Conservation (phyloP, 805 yeast genomes). For the Hanseniaspora vineae region DNA sequence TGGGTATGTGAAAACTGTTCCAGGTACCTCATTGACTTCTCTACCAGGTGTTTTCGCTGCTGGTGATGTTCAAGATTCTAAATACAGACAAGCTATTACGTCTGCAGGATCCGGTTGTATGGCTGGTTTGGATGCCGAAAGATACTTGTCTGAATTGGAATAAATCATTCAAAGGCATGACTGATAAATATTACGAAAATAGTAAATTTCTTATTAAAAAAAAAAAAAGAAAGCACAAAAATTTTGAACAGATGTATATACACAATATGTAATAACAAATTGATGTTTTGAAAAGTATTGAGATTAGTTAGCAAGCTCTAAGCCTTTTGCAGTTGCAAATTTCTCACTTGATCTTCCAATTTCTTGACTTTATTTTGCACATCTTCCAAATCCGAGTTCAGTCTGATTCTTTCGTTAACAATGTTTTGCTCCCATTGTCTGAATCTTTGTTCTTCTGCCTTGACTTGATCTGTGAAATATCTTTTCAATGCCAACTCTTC, state of each 20-base stretch:
- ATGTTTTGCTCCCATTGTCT: slow-evolving; percentile 98
- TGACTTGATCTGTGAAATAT: slow-evolving; percentile 92
- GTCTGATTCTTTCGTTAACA: slow-evolving; percentile 85
- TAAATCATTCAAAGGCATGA: slow-evolving; percentile 8
- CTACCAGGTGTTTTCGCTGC: slow-evolving; percentile 93
- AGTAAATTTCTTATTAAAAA: no score
- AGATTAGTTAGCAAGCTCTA: no score
- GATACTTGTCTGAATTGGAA: slow-evolving; percentile 52
- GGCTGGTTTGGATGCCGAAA: slow-evolving; percentile 96
- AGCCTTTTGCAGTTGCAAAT: slow-evolving; percentile 37
- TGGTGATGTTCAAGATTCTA: slow-evolving; percentile 96
- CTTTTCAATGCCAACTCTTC: slow-evolving; percentile 91
- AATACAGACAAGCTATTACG: slow-evolving; percentile 96
- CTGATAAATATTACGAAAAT: no score
- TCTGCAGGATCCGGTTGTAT: slow-evolving; percentile 99
- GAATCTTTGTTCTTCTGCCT: slow-evolving; percentile 92
- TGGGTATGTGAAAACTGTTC: slow-evolving; percentile 80
- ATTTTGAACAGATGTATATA: not conserved
- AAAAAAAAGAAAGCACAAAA: no score
- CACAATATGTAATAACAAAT: not conserved
- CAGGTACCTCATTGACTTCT: slow-evolving; percentile 81
- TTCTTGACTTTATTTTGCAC: slow-evolving; percentile 65
- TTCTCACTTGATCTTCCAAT: slow-evolving; percentile 64
- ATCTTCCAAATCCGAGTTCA: slow-evolving; percentile 87
- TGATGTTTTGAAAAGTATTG: no score